phyloP scores from a whole-genome alignment of 306 rosid species.

The Rosa chinensis region DNA sequence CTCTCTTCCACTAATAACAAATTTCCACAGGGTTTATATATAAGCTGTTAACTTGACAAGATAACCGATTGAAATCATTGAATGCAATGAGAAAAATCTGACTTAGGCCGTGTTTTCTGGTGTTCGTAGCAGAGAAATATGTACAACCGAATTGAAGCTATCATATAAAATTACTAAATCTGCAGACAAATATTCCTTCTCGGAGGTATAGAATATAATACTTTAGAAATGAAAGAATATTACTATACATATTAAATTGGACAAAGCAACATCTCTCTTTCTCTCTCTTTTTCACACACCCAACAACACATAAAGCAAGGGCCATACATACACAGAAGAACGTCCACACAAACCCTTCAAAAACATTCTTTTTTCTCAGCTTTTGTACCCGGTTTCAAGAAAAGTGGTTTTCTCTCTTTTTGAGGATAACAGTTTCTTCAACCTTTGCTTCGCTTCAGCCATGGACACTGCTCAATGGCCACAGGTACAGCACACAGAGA shows the following conservation, averaged over 20 bases:
- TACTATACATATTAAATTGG: constrained; percentile 4
- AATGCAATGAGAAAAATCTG: background rate
- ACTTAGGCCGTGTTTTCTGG: constrained; percentile 5
- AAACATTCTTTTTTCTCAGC: constrained; percentile 36
- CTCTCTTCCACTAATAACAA: background rate
- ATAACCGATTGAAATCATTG: background rate
- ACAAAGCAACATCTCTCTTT: constrained; percentile 5
- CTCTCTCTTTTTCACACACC: constrained; percentile 6
- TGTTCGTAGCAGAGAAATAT: background rate
- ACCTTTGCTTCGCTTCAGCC: constrained; percentile 32
- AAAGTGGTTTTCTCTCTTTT: constrained; percentile 25
- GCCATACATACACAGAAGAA: constrained; percentile 36
- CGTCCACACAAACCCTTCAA: constrained; percentile 36
- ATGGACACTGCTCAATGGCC: constrained; percentile 90
- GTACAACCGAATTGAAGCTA: background rate
- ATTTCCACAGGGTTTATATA: background rate
- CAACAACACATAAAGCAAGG: constrained; percentile 33
- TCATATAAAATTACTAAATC: constrained; percentile 19
- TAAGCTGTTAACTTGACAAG: background rate
- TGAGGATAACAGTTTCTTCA: constrained; percentile 18
- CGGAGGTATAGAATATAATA: constrained; percentile 14
- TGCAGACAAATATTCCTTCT: constrained; percentile 34
- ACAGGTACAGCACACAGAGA: constrained; percentile 43
- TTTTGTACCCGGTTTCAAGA: constrained; percentile 33
- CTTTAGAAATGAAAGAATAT: constrained; percentile 20